Conservation (phyloP, 371 early-diverging fungal species). For the Chytridium lagenaria region DNA sequence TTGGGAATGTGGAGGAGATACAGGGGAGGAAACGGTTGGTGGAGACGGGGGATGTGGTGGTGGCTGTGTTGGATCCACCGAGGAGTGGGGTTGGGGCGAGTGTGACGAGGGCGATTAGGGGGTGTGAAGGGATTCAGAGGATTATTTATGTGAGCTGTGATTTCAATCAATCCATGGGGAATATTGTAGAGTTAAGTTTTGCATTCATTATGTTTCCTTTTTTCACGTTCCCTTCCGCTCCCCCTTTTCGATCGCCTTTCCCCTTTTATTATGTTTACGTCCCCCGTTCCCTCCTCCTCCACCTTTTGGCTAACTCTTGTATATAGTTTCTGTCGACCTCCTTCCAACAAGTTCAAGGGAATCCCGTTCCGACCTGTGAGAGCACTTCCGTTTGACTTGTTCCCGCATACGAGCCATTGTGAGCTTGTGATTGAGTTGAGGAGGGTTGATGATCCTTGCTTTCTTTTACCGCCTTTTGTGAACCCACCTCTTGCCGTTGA, state of each 20-base stretch:
- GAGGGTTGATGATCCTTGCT: conserved; percentile 8
- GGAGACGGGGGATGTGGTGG: conserved; percentile 41
- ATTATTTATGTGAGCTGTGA: conserved; percentile 82
- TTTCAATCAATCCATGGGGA: conserved; percentile 65
- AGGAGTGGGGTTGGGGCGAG: conserved; percentile 69
- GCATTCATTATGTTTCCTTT: conserved; percentile 8
- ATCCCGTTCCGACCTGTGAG: conserved; percentile 67
- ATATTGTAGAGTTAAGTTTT: conserved; percentile 69
- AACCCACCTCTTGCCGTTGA: no score
- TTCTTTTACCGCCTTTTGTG: no score
- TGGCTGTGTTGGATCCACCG: conserved; percentile 82
- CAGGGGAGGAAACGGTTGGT: conserved; percentile 17
- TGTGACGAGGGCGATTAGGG: conserved; percentile 72
- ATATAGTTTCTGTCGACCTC: conserved; percentile 62
- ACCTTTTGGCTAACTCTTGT: conserved; percentile 5
- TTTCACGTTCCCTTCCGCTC: no score
- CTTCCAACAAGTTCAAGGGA: conserved; percentile 64
- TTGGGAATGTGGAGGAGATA: not conserved
- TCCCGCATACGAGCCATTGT: conserved; percentile 78
- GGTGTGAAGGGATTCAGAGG: conserved; percentile 60
- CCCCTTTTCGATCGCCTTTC: not conserved
- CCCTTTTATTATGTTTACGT: conserved; percentile 17
- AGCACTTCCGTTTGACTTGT: conserved; percentile 75
- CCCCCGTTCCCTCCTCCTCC: not conserved
- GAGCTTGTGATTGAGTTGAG: conserved; percentile 77